phyloP scores from a whole-genome alignment of 2,329 filamentous ascomycete species.

The Talaromyces sp. region DNA sequence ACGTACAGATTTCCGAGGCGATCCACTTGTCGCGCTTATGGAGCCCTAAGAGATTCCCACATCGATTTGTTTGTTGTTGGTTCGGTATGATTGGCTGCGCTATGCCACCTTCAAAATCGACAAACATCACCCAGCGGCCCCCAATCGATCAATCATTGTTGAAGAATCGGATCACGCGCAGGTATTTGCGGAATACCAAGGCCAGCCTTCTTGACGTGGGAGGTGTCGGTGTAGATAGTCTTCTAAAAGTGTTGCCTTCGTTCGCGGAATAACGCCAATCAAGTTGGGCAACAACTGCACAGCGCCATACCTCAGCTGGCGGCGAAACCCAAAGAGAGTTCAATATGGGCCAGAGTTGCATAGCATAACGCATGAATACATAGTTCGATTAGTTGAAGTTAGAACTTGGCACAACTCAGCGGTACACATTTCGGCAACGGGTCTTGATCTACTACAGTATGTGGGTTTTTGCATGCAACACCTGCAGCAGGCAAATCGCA shows the following conservation, averaged over 20 bases:
- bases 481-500: constrained; percentile 5
- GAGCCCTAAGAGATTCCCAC: constrained; percentile 3
- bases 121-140: not conserved
- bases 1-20: not conserved
- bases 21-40: constrained; percentile 13
- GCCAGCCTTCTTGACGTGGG: not conserved
- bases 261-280: constrained; percentile 8
- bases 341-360: not conserved
- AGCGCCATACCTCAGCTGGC: constrained; percentile 12
- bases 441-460: not conserved
- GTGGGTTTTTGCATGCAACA: constrained; percentile 5
- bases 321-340: constrained; percentile 6
- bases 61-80: not conserved
- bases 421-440: not conserved
- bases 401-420: not conserved
- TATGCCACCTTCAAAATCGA: not conserved
- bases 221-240: not conserved
- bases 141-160: constrained; percentile 8
- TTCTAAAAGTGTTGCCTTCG: not conserved
- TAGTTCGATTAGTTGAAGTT: not conserved
- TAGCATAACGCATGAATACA: not conserved
- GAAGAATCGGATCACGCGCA: not conserved
- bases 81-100: not conserved
- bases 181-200: not conserved
- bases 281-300: not conserved